Evolutionary conservation across 176 grass and related monocot species (phyloP), one percentile per base, ranked within the genome.

Genomic region (Hyparrhenia diplandra): DNA sequence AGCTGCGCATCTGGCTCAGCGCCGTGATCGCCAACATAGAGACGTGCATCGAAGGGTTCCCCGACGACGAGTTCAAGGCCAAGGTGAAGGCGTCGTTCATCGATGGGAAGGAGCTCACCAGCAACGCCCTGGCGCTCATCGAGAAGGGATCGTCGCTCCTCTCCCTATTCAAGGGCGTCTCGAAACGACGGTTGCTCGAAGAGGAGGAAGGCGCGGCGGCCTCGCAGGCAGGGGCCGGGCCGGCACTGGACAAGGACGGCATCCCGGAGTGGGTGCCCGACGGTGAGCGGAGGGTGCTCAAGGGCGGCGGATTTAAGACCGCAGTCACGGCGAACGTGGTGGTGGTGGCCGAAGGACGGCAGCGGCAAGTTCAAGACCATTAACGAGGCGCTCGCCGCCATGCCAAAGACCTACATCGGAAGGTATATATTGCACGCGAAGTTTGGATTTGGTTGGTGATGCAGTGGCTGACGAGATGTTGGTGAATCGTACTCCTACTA

Each of bases 31-130:
- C 92, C 46, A 34, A 91, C 82, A 90, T 93, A 71, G 95, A 94
- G 83, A 92, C 95, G 13, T 98, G 95, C 90, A 76, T 98, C 51
- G 95, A 98, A 1, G 92, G 92, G 0, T 98, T 98, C 82, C 92
- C 95, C 46, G 90, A 90, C n/a, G 95, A 87, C 9, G 88, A 92
- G 2, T 83, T 98, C 84, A 89, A 80, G 90, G 65, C 14, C 4
- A 92, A 91, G 84, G 89, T 94, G 58, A 87, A 87, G 84, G 81
- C 73, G 3, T 74, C 86, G 3, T 94, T 95, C 90, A 64, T 10
- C 37, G 52, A 80, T 2, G 87, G 87, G 5, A 92, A 85, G 90
- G 76, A 92, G 36, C 71, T 93, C 30, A 87, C 86, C 7, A 94
- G 95, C 78, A 98, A 98, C 27, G 92, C 92, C 2, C 66, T 98